Conservation (phyloP, 2,329 filamentous ascomycete genomes). For the Hansfordia pulvinata region DNA sequence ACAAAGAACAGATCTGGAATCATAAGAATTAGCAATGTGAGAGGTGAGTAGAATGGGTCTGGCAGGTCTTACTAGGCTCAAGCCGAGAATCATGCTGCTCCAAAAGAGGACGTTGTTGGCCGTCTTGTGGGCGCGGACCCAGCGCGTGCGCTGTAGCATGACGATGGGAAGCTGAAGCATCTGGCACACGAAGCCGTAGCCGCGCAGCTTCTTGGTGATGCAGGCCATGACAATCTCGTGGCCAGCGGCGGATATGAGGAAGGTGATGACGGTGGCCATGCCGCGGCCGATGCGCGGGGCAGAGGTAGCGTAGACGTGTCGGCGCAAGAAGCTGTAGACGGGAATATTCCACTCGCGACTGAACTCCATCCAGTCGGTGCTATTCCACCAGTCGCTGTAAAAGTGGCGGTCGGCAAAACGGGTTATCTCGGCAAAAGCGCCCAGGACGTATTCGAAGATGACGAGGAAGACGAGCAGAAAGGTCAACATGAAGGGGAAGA, state of each 20-base stretch:
- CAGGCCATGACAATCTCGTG: slow-evolving; percentile 97
- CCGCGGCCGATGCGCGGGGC: slow-evolving; percentile 62
- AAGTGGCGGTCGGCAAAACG: slow-evolving; percentile 89
- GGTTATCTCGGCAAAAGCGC: slow-evolving; percentile 89
- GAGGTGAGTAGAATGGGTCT: slow-evolving; percentile 1
- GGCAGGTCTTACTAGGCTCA: slow-evolving; percentile 53
- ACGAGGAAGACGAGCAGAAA: slow-evolving; percentile 94
- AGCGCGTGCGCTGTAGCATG: slow-evolving; percentile 71
- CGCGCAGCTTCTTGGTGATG: slow-evolving; percentile 91
- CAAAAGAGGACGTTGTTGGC: slow-evolving; percentile 87
- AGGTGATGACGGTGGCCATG: slow-evolving; percentile 78
- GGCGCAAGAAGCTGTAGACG: slow-evolving; percentile 85
- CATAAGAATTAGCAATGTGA: neutral
- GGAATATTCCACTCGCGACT: slow-evolving; percentile 96
- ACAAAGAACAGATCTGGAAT: slow-evolving; percentile 1
- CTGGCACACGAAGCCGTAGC: slow-evolving; percentile 88
- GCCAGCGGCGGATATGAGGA: slow-evolving; percentile 75
- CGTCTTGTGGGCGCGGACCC: slow-evolving; percentile 60
- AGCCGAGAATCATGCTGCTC: slow-evolving; percentile 79
- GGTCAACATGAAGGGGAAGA: slow-evolving; percentile 95
- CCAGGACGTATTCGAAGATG: slow-evolving; percentile 94
- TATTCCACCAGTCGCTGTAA: slow-evolving; percentile 69
- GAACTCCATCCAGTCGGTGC: slow-evolving; percentile 88
- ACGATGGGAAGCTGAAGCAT: slow-evolving; percentile 96
- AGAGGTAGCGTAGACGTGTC: slow-evolving; percentile 84